Evolutionary conservation across 2,329 filamentous ascomycete species (phyloP).

Genomic region (Venturia asperata): DNA sequence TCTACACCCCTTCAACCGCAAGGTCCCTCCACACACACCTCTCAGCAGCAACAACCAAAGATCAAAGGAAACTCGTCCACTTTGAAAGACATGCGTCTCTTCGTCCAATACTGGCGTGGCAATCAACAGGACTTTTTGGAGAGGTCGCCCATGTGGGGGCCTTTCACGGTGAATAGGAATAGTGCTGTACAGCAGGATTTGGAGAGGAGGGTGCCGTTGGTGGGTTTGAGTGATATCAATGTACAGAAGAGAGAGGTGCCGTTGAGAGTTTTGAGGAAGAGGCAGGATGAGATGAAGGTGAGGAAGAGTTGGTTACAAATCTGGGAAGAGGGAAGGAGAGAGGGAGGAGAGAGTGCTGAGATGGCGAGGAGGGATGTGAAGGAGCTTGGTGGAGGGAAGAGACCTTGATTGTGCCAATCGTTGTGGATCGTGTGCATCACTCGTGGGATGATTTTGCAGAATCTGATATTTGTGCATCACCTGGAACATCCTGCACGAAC

Average conservation of each 20-base stretch:
- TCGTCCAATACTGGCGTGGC: constrained; percentile 15
- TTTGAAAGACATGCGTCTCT: constrained; percentile 13
- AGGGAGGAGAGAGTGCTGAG: neutral
- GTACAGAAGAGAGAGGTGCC: constrained; percentile 7
- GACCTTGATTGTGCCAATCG: neutral
- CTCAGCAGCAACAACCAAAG: neutral
- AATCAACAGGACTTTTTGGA: constrained; percentile 17
- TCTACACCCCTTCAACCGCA: neutral
- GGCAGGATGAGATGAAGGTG: constrained; percentile 11
- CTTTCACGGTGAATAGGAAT: constrained; percentile 6
- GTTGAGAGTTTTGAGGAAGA: constrained; percentile 11
- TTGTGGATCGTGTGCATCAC: neutral
- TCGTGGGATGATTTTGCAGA: neutral
- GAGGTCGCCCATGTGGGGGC: constrained; percentile 13
- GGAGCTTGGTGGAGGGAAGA: neutral
- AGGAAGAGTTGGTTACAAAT: constrained; percentile 1
- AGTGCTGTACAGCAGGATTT: constrained; percentile 17
- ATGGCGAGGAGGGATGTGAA: neutral
- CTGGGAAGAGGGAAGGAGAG: neutral
- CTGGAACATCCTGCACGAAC: too few relatives aligned
- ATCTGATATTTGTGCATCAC: too few relatives aligned
- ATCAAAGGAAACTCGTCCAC: neutral
- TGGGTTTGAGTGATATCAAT: constrained; percentile 18
- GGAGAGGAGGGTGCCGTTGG: constrained; percentile 14
- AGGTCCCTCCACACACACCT: neutral